Base-by-base conservation (phyloP, 768 basidiomycete species). In the Boletus edulis region DNA sequence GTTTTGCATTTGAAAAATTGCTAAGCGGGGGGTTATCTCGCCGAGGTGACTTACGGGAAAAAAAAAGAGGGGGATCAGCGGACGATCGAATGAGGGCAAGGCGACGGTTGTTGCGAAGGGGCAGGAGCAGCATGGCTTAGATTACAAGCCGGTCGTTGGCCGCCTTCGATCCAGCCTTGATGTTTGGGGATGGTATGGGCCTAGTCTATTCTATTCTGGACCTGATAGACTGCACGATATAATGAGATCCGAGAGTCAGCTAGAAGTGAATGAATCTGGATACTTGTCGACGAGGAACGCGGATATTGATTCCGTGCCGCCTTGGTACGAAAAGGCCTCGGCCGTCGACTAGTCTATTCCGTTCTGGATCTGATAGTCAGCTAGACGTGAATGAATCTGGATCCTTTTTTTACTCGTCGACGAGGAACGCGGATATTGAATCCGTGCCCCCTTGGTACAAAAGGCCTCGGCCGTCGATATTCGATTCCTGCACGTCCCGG, bases 351-450 rank as follows among this genome's bases (percentile, higher is more conserved):
- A 12, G 43, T 38, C 37, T 38, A 38, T 14, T 7, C 37, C 15
- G 7, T 37, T 15, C 35, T 22, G 40, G 34, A 45, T 42, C 24
- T 48, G 34, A 40, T 47, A 18, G 24, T 17, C 22, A 24, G 42
- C 39, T n/a, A 20, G 29, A 20, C 18, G 46, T 24, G 18, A 32
- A 8, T 18, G 32, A n/a, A 22, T 46, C 34, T 51, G 9, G 22
- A 7, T 29, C 38, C 38, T 15, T 32, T 46, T 34, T 37, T 8
- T 40, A 1, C 27, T 31, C 35, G 37, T 39, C 37, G 18, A 37
- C 62, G 63, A 62, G 49, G 50, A 61, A 57, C 49, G 31, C 59
- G 63, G 63, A 63, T 6, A 50, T 57, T 31, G 49, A 29, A 44
- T 40, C 27, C 27, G 27, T 9, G 27, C 27, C 27, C 4, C 22